These are phyloP conservation scores for Ascochyta pisi DNA, from an alignment of 2,329 filamentous ascomycete genomes.

Conservation along the genomic window DNA sequence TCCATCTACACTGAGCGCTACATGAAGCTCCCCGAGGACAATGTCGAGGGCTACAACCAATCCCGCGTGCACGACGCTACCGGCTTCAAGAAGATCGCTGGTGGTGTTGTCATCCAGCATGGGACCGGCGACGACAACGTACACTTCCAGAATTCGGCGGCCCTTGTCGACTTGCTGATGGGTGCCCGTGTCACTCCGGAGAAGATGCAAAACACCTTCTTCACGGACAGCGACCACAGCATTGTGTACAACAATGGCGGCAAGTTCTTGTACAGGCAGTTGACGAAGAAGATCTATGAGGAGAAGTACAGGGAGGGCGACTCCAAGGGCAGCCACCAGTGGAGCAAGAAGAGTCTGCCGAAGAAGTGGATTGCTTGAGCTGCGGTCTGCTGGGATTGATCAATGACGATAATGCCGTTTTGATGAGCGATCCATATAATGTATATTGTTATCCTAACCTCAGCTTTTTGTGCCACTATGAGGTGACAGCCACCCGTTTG, in stretches of 20 bases:
- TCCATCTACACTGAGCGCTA: conserved; percentile 75
- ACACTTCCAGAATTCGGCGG: conserved; percentile 72
- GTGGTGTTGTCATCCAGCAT: conserved; percentile 68
- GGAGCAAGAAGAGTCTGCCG: conserved; percentile 50
- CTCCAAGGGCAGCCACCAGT: conserved; percentile 53
- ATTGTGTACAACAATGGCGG: conserved; percentile 65
- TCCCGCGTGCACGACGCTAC: conserved; percentile 64
- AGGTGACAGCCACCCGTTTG: background rate
- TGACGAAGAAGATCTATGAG: conserved; percentile 66
- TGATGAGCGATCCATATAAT: background rate
- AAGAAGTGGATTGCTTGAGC: conserved; percentile 22
- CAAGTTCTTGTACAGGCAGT: conserved; percentile 66
- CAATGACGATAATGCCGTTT: too few relatives aligned
- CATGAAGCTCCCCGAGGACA: conserved; percentile 68
- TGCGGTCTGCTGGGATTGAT: background rate
- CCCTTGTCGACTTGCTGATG: conserved; percentile 67
- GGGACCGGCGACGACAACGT: conserved; percentile 75
- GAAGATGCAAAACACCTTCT: conserved; percentile 69
- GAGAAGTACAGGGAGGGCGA: conserved; percentile 62
- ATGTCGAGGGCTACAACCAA: conserved; percentile 66
- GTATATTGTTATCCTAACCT: background rate
- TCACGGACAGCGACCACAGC: conserved; percentile 70
- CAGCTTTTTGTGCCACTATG: background rate
- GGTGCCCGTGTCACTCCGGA: conserved; percentile 64
- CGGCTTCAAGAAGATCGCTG: conserved; percentile 68